Conservation (phyloP, 805 yeast species). For the Barnettozyma sucrosica region DNA sequence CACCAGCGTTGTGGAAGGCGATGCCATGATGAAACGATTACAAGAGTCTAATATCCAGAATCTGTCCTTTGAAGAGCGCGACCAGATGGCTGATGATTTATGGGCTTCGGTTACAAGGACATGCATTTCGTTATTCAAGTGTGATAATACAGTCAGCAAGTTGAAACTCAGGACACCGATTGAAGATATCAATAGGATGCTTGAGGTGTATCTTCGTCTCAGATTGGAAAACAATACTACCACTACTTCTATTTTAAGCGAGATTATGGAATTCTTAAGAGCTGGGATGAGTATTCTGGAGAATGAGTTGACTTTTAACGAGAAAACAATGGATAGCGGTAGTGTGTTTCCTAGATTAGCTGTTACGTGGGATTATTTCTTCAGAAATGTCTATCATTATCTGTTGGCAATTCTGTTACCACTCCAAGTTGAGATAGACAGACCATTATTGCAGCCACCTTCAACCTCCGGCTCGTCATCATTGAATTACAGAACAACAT, state of each 20-base stretch:
- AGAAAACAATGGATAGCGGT: conserved; percentile 18
- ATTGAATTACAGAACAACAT: conserved; percentile 17
- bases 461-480: conserved; percentile 16
- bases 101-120: conserved; percentile 42
- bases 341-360: conserved; percentile 29
- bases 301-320: conserved; percentile 31
- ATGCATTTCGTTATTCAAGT: conserved; percentile 40
- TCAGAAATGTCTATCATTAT: conserved; percentile 48
- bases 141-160: conserved; percentile 18
- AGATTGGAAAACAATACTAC: conserved; percentile 33
- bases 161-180: conserved; percentile 40
- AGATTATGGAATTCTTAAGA: conserved; percentile 39
- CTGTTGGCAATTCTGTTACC: conserved; percentile 60
- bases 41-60: conserved; percentile 27
- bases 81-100: conserved; percentile 40
- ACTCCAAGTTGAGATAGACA: conserved; percentile 41
- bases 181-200: conserved; percentile 50
- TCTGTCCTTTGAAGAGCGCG: conserved; percentile 31
- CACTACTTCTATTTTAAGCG: conserved; percentile 34
- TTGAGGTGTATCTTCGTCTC: conserved; percentile 34
- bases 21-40: conserved; percentile 27
- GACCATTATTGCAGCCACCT: conserved; percentile 16
- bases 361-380: conserved; percentile 53
- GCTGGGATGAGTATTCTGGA: conserved; percentile 38
- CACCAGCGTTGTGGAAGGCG: conserved; percentile 24